phyloP scores from a whole-genome alignment of 371 early-diverging fungal genomes.

The Mucor piriformis region DNA sequence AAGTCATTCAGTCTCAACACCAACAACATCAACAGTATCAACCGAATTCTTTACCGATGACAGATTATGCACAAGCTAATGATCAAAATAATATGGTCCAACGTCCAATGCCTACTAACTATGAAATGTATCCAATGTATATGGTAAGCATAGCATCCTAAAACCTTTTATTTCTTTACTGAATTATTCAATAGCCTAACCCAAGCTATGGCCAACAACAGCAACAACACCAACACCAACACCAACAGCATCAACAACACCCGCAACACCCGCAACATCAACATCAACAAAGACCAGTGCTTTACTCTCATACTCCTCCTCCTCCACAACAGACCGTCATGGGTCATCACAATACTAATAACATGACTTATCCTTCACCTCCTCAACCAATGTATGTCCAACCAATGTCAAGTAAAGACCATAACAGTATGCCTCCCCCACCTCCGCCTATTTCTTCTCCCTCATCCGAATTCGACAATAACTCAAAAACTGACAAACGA shows the following conservation, averaged over 20 bases:
- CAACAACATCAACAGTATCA: constrained; percentile 10
- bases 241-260: background rate
- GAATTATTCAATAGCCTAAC: background rate
- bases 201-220: constrained; percentile 5
- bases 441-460: constrained; percentile 9
- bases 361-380: constrained; percentile 31
- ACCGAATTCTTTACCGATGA: constrained; percentile 14
- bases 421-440: constrained; percentile 1
- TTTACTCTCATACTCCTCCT: background rate
- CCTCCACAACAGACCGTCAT: constrained; percentile 16
- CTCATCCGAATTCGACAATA: constrained; percentile 7
- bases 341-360: constrained; percentile 3
- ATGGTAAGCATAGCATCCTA: constrained; percentile 20
- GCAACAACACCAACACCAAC: background rate
- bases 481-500: constrained; percentile 23
- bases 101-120: constrained; percentile 8
- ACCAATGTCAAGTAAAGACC: constrained; percentile 6
- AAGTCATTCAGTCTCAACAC: constrained; percentile 11
- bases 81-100: constrained; percentile 10
- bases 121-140: constrained; percentile 25
- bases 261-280: background rate
- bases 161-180: constrained; percentile 8
- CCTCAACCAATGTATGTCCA: constrained; percentile 22
- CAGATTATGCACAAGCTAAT: constrained; percentile 6
- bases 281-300: background rate